Base-by-base conservation (phyloP, 208 protist species). In the Acanthamoeba triangularis region DNA sequence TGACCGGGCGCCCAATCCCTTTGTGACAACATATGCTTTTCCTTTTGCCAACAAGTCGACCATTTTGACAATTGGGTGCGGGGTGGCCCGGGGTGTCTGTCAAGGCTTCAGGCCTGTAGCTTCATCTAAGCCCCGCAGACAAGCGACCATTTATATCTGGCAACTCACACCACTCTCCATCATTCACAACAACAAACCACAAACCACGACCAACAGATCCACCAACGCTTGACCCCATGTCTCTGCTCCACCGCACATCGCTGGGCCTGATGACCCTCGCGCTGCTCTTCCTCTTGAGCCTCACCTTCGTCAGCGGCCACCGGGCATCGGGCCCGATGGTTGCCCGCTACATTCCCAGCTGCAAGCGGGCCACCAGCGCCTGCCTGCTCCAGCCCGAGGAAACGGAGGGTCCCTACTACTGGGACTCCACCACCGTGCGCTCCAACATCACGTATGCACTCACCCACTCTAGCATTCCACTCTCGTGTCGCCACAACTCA, bases 351-450 rank as follows among this genome's bases (percentile, higher is more conserved):
- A 80, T 80, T n/a, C 23, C 69, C 14, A 80, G 30, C 28, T 80
- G 69, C 33, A 80, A 80, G 69, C 30, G 69, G 8, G 69, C 69
- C 69, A 44, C 28, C 30, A 80, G 69, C 37, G 69, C 69, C 5
- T 80, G 69, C 33, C n/a, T 80, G 33, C 69, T 80, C n/a, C 69
- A 80, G 33, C 69, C 69, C 8, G 69, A 80, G 33, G 69, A 80
- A 33, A 80, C 69, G 0, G 35, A 80, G n/a, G 69, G 69, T 47
- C 69, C 69, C 16, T 80, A 80, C 69, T 80, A 80, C 14, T 80
- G 69, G 69, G 33, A 80, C 33, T 33, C 67, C 2, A 78, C 69
- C 8, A 25, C 69, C 1, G 69, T 80, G 13, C 69, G 69, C 69
- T 49, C 69, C 30, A 80, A 80, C 33, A 80, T 80, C 69, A 80